phyloP scores from a whole-genome alignment of 2,329 filamentous ascomycete species.

The Blumeriella jaapii region DNA sequence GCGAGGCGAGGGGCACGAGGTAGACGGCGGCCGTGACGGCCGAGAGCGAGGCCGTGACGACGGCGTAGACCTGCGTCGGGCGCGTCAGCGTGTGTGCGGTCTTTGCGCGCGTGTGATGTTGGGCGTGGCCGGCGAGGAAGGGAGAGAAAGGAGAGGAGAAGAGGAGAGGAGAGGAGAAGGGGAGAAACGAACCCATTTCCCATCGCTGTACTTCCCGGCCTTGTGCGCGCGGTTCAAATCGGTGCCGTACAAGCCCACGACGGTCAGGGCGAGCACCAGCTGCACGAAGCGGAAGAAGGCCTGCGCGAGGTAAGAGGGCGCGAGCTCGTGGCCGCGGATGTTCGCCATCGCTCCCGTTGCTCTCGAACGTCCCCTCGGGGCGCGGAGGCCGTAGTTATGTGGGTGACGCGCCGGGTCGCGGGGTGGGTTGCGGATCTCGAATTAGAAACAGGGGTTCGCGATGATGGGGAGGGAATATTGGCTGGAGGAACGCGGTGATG shows the following conservation, averaged over 20 bases:
- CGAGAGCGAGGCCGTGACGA: slow-evolving; percentile 54
- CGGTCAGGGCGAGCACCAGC: slow-evolving; percentile 63
- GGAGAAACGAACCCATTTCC: slow-evolving; percentile 53
- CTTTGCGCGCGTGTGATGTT: neutral
- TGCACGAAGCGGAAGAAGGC: slow-evolving; percentile 60
- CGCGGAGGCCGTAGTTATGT: too few relatives aligned
- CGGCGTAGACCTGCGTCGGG: slow-evolving; percentile 55
- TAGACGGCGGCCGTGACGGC: slow-evolving; percentile 55
- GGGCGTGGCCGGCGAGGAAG: neutral
- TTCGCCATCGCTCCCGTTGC: slow-evolving; percentile 17
- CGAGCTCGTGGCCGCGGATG: slow-evolving; percentile 13
- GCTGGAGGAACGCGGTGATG: too few relatives aligned
- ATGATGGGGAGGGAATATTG: too few relatives aligned
- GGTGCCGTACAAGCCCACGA: slow-evolving; percentile 66
- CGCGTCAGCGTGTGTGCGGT: neutral
- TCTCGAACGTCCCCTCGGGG: too few relatives aligned
- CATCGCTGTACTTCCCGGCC: slow-evolving; percentile 40
- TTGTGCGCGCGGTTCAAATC: slow-evolving; percentile 49
- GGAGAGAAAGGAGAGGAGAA: neutral
- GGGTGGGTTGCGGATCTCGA: too few relatives aligned
- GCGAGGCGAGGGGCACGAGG: slow-evolving; percentile 48
- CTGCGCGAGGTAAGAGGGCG: slow-evolving; percentile 40
- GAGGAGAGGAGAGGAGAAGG: neutral
- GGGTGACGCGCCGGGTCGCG: too few relatives aligned
- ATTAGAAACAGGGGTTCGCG: too few relatives aligned